phyloP scores from a whole-genome alignment of 139 green algal genomes.

The Coccomyxa sp. region DNA sequence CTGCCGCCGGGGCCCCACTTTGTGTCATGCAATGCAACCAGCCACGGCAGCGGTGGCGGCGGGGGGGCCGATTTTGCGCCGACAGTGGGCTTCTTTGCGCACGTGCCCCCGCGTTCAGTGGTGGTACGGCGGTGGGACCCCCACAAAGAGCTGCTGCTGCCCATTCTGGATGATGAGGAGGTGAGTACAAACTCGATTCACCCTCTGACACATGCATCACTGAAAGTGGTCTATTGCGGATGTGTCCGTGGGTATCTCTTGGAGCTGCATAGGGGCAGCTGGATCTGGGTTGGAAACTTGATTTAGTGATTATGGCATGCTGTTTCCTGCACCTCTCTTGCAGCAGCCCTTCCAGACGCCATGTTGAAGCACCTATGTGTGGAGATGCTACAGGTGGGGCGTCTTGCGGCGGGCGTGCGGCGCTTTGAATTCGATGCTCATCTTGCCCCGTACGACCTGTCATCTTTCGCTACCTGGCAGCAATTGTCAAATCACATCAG shows the following conservation, averaged over 20 bases:
- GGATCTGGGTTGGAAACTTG: neutral
- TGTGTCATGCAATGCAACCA: constrained; percentile 56
- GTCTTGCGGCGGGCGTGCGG: constrained; percentile 47
- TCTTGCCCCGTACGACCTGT: constrained; percentile 78
- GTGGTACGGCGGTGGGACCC: constrained; percentile 56
- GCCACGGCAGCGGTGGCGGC: neutral
- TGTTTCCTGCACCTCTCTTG: neutral
- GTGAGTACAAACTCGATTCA: constrained; percentile 10
- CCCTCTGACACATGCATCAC: neutral
- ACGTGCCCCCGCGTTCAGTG: constrained; percentile 27
- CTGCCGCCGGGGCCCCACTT: constrained; percentile 80
- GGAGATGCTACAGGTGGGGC: constrained; percentile 29
- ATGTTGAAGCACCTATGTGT: too few species aligned
- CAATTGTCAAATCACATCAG: constrained; percentile 48
- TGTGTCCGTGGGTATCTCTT: neutral
- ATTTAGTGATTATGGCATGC: neutral
- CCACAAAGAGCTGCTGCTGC: constrained; percentile 46
- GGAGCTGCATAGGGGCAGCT: neutral
- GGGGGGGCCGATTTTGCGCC: constrained; percentile 35
- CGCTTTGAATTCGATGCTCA: constrained; percentile 71
- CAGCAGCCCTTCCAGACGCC: neutral
- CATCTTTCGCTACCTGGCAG: constrained; percentile 42
- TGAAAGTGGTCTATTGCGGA: neutral
- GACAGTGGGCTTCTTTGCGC: constrained; percentile 48
- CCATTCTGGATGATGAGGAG: constrained; percentile 58